Base-by-base conservation (phyloP, 75 land plant genomes). In the Sequoia sempervirens region DNA sequence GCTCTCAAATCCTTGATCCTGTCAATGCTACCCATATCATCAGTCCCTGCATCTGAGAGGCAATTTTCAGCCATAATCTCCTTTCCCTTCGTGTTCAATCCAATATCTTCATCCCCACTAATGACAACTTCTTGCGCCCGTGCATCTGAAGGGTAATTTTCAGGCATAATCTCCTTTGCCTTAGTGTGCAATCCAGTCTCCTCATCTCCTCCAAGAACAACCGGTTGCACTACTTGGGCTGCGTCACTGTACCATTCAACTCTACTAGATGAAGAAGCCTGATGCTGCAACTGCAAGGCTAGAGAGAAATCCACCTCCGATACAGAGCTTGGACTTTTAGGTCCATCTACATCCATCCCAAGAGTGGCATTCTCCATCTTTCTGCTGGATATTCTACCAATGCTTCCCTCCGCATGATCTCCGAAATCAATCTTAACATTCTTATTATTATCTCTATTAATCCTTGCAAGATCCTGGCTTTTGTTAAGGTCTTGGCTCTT, bases 221-320 rank as follows among this genome's bases (percentile, higher is more conserved):
- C 41, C 15, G 37, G 47, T 15, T 73, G 41, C 56, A 10, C 75
- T 61, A 61, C 66, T 6, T 28, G 36, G 54, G 54, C 50, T 26
- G 23, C 37, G 34, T 40, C 82, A 81, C 81, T 80, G 14, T 5
- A 50, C 23, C 68, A 86, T 69, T 80, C 82, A 80, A 80, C 81
- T 73, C 84, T 87, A 18, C 82, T 70, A 28, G 91, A 90, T 52
- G 91, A 79, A 79, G 89, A 88, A 80, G 90, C 87, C 82, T 86
- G 82, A n/a, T 78, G 80, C 30, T 78, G 80, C n/a, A n/a, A n/a
- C n/a, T n/a, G n/a, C 53, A 90, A 81, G 37, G 92, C 90, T 70
- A 86, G 82, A 28, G 88, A 85, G 82, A 90, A 88, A 76, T 89
- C 93, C 38, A 93, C 91, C 86, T 90, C 88, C 34, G 85, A 64